Evolutionary conservation across 164 flowering plant species (phyloP).

Genomic region (Chimonanthus praecox): DNA sequence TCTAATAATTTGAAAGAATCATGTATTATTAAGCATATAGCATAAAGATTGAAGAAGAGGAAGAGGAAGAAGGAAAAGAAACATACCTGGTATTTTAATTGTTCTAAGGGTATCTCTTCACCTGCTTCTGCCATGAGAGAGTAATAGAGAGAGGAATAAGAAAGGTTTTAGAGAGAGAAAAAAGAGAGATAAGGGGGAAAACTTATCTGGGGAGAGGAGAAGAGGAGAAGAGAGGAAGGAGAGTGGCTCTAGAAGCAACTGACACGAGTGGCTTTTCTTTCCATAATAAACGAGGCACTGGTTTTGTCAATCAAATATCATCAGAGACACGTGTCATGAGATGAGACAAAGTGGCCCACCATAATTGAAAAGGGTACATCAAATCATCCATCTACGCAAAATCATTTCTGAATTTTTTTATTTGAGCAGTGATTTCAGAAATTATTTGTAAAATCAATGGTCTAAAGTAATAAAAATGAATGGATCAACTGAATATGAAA

Average conservation of each 20-base stretch:
- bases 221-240: background rate
- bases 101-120: slow-evolving; percentile 21
- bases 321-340: too few species aligned
- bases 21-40: background rate
- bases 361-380: too few species aligned
- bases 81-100: slow-evolving; percentile 39
- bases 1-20: slow-evolving; percentile 30
- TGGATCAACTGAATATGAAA: too few species aligned
- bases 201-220: background rate
- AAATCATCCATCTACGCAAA: too few species aligned
- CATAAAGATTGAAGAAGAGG: background rate
- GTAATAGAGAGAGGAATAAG: background rate
- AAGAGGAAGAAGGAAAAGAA: background rate
- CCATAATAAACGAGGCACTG: too few species aligned
- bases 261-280: background rate
- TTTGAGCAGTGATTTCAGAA: too few species aligned
- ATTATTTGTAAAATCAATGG: too few species aligned
- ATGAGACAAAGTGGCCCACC: too few species aligned
- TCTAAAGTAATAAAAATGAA: too few species aligned
- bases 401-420: too few species aligned
- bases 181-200: background rate
- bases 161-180: background rate
- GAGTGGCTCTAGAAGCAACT: slow-evolving; percentile 2
- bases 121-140: slow-evolving; percentile 20
- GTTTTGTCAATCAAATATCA: too few species aligned